These are phyloP conservation scores for Colletotrichum lupini DNA, from an alignment of 2,329 filamentous ascomycete genomes.

Conservation along the genomic window DNA sequence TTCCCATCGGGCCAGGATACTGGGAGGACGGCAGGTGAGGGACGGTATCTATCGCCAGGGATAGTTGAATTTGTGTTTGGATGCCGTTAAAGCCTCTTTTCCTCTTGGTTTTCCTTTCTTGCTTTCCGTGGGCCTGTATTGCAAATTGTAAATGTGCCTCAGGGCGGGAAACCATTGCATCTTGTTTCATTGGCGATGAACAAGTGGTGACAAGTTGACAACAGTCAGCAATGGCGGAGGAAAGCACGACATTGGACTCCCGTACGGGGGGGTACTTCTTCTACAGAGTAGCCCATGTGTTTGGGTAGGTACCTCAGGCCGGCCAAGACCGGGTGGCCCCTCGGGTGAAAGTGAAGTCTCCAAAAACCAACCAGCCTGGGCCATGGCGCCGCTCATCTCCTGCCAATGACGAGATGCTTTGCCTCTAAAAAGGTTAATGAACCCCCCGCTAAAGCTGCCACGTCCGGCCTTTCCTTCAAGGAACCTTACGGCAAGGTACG, in stretches of 20 bases:
- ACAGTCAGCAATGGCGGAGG: neutral
- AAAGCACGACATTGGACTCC: neutral
- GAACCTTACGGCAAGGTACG: conserved; percentile 10
- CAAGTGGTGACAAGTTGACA: neutral
- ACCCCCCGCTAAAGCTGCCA: conserved; percentile 34
- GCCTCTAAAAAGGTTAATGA: conserved; percentile 36
- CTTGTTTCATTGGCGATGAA: neutral
- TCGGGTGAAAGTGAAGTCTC: neutral
- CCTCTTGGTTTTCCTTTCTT: neutral
- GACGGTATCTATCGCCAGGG: neutral
- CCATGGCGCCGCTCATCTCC: conserved; percentile 31
- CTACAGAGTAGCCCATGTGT: no score
- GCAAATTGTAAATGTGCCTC: neutral
- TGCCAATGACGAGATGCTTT: conserved; percentile 32
- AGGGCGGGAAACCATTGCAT: neutral
- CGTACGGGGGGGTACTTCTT: neutral
- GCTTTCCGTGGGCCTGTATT: neutral
- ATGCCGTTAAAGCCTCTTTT: no score
- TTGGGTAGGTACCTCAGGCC: neutral
- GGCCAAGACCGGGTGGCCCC: neutral
- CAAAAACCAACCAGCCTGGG: conserved; percentile 1
- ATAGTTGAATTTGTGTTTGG: neutral
- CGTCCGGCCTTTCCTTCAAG: conserved; percentile 30
- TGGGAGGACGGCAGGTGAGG: neutral
- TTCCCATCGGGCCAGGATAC: conserved; percentile 20